Base-by-base conservation (phyloP, 495 filamentous ascomycete genomes). In the Glonium stellatum region DNA sequence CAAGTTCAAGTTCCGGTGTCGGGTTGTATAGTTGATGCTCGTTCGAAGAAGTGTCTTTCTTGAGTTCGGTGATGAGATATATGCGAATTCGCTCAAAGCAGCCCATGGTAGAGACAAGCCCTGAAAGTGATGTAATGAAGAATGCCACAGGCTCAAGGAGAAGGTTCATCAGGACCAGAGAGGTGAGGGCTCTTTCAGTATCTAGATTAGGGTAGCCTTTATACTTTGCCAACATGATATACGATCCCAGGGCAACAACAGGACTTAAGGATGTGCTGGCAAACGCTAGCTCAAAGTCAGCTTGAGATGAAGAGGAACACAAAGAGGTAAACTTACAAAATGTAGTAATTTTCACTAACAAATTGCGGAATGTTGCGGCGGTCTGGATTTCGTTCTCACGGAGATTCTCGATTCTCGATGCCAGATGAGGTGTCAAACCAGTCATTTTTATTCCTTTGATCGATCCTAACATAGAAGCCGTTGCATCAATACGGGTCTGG, bases 391-490 rank as follows among this genome's bases (percentile, higher is more conserved):
- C 71, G 12, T 53, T 50, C 11, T 61, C 56, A 52, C 70, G 55
- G 12, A 69, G 59, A 46, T 54, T 46, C 15, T 62, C 52, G 39
- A 73, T 58, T 22, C 58, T 27, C 3, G 34, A 39, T 25, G 58
- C 50, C 9, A 70, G 55, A 22, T 63, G 65, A 9, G 57, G 27
- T 15, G 54, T 58, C 5, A 73, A 57, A 44, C 71, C 71, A 51
- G 63, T 64, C 71, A 77, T 75, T 59, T 72, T 73, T 34, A 77
- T 59, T 3, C 66, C 64, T 49, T 74, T 75, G 56, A 77, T 74
- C n/a, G 61, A 57, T 12, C 54, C 50, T 6, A 77, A 65, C 62
- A 69, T 70, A 13, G 58, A 60, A 4, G 67, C 59, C 0, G 71
- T 73, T 48, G 37, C 70, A 67, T 58, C 35, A 2, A 80, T 71